phyloP scores from a whole-genome alignment of 176 grass and related monocot genomes.

The Zea luxurians region DNA sequence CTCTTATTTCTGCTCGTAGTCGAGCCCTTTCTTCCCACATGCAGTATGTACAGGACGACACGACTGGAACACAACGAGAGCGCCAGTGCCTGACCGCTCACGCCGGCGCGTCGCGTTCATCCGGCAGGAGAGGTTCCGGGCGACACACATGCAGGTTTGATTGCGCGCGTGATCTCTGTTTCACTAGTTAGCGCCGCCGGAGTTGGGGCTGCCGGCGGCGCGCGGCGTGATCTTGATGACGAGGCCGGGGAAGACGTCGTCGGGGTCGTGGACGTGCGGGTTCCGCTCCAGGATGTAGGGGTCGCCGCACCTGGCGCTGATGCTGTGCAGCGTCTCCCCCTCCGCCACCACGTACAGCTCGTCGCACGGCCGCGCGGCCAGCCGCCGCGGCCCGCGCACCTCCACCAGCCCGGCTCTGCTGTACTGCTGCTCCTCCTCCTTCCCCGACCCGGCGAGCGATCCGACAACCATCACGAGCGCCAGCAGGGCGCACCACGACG shows the following conservation, averaged over 20 bases:
- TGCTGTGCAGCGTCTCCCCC: slow-evolving; percentile 83
- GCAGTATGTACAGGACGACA: background rate
- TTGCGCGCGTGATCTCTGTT: background rate
- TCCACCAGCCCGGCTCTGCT: background rate
- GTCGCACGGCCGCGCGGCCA: slow-evolving; percentile 60
- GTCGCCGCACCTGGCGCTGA: slow-evolving; percentile 93
- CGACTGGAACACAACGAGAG: background rate
- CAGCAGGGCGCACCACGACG: slow-evolving; percentile 57
- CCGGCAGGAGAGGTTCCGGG: background rate
- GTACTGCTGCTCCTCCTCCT: background rate
- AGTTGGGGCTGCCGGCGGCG: background rate
- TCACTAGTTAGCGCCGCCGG: background rate
- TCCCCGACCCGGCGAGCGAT: slow-evolving; percentile 30
- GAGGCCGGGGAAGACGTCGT: slow-evolving; percentile 96
- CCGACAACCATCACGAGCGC: slow-evolving; percentile 55
- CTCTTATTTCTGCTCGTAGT: slow-evolving; percentile 20
- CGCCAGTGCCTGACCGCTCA: background rate
- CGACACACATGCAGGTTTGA: background rate
- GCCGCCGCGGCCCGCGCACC: slow-evolving; percentile 38
- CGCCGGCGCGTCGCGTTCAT: background rate
- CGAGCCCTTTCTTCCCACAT: background rate
- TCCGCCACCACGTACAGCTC: slow-evolving; percentile 91
- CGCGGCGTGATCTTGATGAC: slow-evolving; percentile 72
- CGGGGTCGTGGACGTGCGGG: slow-evolving; percentile 94
- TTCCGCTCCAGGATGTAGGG: slow-evolving; percentile 95